A percentile compares a stretch with the other conserved stretches of the same genome.
Conservation (phyloP, 2,329 filamentous ascomycete species). For the Lasiodiplodia sp. region DNA sequence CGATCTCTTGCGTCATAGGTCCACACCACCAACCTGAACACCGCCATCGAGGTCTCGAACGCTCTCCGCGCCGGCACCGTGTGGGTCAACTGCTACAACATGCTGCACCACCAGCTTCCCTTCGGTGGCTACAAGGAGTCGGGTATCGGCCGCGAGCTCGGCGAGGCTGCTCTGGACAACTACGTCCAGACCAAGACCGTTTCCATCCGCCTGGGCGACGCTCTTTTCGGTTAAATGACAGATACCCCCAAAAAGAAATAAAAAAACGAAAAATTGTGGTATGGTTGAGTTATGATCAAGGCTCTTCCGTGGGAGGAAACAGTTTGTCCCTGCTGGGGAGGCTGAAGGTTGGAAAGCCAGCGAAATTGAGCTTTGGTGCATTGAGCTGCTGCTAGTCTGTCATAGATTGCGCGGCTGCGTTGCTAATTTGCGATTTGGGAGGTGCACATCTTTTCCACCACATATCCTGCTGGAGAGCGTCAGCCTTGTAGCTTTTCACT, state of each 20-base stretch:
- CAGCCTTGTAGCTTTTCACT: not conserved
- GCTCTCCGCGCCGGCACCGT: constrained; percentile 73
- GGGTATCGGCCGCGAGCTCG: constrained; percentile 58
- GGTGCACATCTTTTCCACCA: no score
- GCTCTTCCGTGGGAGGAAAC: not conserved
- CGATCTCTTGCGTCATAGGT: constrained; percentile 44
- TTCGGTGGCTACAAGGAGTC: constrained; percentile 61
- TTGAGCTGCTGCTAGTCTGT: not conserved
- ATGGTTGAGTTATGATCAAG: not conserved
- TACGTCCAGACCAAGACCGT: constrained; percentile 55
- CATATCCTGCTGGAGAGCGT: not conserved
- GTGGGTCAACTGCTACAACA: constrained; percentile 76
- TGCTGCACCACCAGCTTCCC: constrained; percentile 70
- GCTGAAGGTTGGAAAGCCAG: not conserved
- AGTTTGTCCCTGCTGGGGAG: not conserved
- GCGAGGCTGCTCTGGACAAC: constrained; percentile 58
- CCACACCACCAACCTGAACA: constrained; percentile 81
- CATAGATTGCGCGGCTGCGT: not conserved
- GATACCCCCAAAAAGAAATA: not conserved
- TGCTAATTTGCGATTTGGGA: not conserved
- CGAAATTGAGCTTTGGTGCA: constrained; percentile 17
- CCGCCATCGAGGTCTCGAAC: constrained; percentile 77
- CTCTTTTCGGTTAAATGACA: constrained; percentile 47
- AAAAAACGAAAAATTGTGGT: not conserved
- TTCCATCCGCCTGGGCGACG: constrained; percentile 57